A percentile compares a stretch with the other conserved stretches of the same genome.
Conservation (phyloP, 768 basidiomycete genomes). For the Amanita pallidorosea region DNA sequence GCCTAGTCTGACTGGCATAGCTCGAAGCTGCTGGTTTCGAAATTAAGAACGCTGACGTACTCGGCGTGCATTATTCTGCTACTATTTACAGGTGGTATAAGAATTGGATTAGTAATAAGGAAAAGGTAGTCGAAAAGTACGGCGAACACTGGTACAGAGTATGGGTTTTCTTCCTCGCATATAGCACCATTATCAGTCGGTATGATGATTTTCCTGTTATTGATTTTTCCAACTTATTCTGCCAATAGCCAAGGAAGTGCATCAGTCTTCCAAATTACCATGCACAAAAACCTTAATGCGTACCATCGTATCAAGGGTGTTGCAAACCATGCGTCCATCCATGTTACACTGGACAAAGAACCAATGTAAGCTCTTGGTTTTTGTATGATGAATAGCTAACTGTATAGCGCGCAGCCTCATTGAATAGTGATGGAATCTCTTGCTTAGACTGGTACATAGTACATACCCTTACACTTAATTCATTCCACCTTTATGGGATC, state of each 20-base stretch:
- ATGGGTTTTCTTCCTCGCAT: constrained; percentile 97
- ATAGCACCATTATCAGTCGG: constrained; percentile 76
- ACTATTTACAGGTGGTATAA: constrained; percentile 90
- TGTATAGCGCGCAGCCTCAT: not conserved
- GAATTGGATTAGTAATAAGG: constrained; percentile 94
- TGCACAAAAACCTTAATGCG: constrained; percentile 97
- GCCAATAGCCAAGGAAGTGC: constrained; percentile 67
- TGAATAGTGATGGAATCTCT: not conserved
- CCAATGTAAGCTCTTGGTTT: constrained; percentile 29
- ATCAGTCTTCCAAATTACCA: constrained; percentile 93
- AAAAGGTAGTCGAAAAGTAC: constrained; percentile 80
- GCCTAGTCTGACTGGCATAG: constrained; percentile 20
- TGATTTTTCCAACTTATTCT: not conserved
- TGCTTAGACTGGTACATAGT: not conserved
- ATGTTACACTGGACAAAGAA: constrained; percentile 45
- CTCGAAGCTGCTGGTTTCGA: constrained; percentile 92
- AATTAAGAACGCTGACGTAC: constrained; percentile 91
- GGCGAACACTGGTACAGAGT: constrained; percentile 91
- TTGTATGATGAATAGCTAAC: not conserved
- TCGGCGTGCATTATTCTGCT: constrained; percentile 95
- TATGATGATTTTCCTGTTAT: constrained; percentile 17
- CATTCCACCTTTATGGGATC: no score
- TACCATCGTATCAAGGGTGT: constrained; percentile 88
- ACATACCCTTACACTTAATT: not conserved
- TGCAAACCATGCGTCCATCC: constrained; percentile 70